Conservation (phyloP, 768 basidiomycete species). For the Rhodotorula taiwanensis region DNA sequence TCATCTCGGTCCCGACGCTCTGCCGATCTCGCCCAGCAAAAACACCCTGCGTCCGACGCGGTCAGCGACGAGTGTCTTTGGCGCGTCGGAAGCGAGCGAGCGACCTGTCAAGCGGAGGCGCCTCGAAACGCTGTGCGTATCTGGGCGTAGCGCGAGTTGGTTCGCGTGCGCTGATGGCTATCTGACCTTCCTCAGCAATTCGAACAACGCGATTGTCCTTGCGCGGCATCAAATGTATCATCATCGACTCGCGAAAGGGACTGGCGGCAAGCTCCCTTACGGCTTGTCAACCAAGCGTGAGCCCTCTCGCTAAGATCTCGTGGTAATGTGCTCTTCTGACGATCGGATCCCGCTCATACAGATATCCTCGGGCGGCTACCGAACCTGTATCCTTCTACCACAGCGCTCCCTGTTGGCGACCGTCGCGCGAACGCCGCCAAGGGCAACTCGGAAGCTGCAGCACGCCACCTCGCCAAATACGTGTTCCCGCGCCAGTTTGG, state of each 20-base stretch:
- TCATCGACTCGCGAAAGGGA: slow-evolving; percentile 49
- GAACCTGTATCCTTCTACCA: background rate
- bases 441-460: slow-evolving; percentile 29
- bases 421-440: background rate
- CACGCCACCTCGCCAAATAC: slow-evolving; percentile 67
- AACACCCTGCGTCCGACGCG: slow-evolving; percentile 4
- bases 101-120: slow-evolving; percentile 3
- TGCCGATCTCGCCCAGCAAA: background rate
- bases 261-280: slow-evolving; percentile 50
- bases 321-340: too few species aligned
- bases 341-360: background rate
- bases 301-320: slow-evolving; percentile 33
- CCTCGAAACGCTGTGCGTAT: slow-evolving; percentile 6
- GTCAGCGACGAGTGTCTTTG: background rate
- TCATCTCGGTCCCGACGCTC: too few species aligned
- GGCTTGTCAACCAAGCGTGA: slow-evolving; percentile 66
- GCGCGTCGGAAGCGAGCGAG: background rate
- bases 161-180: too few species aligned
- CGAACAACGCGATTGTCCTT: slow-evolving; percentile 19
- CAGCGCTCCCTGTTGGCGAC: background rate
- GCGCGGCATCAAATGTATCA: slow-evolving; percentile 61
- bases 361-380: slow-evolving; percentile 27
- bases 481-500: slow-evolving; percentile 76
- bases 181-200: background rate
- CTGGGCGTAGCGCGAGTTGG: too few species aligned